A percentile compares a stretch with the other conserved stretches of the same genome.
Evolutionary conservation across 495 filamentous ascomycete species (phyloP).

Genomic region (Penicillium fimorum): DNA sequence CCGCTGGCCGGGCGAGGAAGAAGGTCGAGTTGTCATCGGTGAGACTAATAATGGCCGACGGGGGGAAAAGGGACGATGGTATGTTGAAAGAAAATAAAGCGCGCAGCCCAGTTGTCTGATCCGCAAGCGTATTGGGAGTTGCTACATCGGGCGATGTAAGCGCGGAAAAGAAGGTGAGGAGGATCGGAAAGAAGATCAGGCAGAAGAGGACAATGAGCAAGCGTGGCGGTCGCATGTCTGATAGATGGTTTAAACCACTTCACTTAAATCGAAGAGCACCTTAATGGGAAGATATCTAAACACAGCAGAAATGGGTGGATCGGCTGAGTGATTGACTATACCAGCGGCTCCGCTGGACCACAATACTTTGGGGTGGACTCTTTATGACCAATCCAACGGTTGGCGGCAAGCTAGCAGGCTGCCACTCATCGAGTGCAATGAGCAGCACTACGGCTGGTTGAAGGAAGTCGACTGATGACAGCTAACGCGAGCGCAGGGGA

Average conservation of each 20-base stretch:
- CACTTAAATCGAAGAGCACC: constrained; percentile 2
- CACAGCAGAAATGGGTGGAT: constrained; percentile 6
- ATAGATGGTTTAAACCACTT: constrained; percentile 6
- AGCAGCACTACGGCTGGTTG: constrained; percentile 23
- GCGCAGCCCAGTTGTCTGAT: constrained; percentile 46
- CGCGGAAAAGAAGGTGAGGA: constrained; percentile 51
- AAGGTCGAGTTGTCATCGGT: constrained; percentile 98
- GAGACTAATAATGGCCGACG: constrained; percentile 90
- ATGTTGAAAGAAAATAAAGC: constrained; percentile 64
- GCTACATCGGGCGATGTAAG: constrained; percentile 44
- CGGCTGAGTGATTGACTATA: constrained; percentile 18
- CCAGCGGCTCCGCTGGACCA: constrained; percentile 24
- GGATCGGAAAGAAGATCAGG: constrained; percentile 53
- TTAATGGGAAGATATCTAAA: neutral
- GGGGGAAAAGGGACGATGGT: constrained; percentile 80
- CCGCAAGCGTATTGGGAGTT: constrained; percentile 40
- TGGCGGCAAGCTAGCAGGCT: constrained; percentile 30
- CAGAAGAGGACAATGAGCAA: constrained; percentile 52
- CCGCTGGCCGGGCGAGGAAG: constrained; percentile 88
- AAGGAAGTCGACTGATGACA: constrained; percentile 16
- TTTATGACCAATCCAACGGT: constrained; percentile 43
- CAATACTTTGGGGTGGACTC: constrained; percentile 22
- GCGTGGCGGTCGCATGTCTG: constrained; percentile 55
- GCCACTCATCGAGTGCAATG: constrained; percentile 42
- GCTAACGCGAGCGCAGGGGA: constrained; percentile 11